Percentiles rank a stretch among this genome's conserved stretches.
These are phyloP conservation scores for Buxus sempervirens DNA, from an alignment of 164 flowering plant species.

Conservation along the genomic window DNA sequence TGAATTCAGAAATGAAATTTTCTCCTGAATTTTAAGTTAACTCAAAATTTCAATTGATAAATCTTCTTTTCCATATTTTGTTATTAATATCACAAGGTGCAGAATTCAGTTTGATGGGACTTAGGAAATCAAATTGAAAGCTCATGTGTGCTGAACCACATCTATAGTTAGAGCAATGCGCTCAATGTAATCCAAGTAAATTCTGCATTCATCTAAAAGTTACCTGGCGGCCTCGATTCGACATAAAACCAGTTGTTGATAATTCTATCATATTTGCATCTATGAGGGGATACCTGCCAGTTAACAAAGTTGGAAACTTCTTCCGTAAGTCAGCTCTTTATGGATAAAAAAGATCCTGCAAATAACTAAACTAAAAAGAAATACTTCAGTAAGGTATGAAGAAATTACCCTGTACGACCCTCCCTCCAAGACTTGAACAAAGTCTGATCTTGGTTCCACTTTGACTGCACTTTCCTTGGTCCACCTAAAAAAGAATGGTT, in stretches of 20 bases:
- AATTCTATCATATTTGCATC: conserved; percentile 95
- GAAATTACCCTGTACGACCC: conserved; percentile 81
- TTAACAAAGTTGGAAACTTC: neutral
- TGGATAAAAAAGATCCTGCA: too few species aligned
- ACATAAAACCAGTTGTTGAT: conserved; percentile 83
- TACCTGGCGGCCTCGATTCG: conserved; percentile 97
- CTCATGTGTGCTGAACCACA: too few species aligned
- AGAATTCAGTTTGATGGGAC: too few species aligned
- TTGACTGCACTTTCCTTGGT: conserved; percentile 57
- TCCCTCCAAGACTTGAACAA: conserved; percentile 82
- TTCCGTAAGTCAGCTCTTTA: neutral
- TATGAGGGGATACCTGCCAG: conserved; percentile 78
- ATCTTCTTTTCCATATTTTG: too few species aligned
- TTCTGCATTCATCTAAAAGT: neutral
- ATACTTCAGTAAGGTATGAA: neutral
- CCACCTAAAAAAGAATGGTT: conserved; percentile 54
- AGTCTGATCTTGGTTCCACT: conserved; percentile 71
- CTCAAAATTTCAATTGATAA: too few species aligned
- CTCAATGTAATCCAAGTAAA: too few species aligned
- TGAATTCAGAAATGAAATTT: too few species aligned
- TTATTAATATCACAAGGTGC: too few species aligned
- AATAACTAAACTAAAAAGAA: too few species aligned
- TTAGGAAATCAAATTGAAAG: too few species aligned
- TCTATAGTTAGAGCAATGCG: too few species aligned
- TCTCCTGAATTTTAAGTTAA: too few species aligned